Evolutionary conservation across 169 alveolate genomes (phyloP).

Genomic region (Cryptosporidium felis): DNA sequence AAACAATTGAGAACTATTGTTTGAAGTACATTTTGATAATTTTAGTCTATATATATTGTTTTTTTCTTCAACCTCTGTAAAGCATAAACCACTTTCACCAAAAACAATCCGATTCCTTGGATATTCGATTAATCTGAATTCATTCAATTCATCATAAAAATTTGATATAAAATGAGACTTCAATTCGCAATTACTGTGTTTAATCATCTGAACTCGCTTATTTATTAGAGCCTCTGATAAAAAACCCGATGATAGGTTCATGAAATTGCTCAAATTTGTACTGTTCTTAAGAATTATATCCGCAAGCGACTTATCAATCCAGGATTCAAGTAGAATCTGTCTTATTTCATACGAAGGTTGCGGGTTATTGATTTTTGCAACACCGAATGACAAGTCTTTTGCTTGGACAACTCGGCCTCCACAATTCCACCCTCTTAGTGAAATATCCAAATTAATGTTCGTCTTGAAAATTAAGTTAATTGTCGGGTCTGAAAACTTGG

Average conservation of each 20-base stretch:
- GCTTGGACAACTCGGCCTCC: constrained; percentile 34
- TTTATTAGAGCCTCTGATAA: constrained; percentile 6
- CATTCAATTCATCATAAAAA: constrained; percentile 10
- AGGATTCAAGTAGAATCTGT: constrained; percentile 37
- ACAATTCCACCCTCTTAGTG: constrained; percentile 48
- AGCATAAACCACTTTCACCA: background rate
- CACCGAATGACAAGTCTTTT: constrained; percentile 4
- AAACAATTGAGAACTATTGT: background rate
- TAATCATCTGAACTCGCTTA: constrained; percentile 4
- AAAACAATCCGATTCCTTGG: constrained; percentile 10
- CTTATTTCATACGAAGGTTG: constrained; percentile 15
- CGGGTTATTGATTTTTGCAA: background rate
- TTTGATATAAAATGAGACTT: background rate
- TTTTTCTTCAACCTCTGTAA: constrained; percentile 1
- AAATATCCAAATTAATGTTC: constrained; percentile 41
- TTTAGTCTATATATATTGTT: background rate
- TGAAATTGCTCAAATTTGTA: constrained; percentile 4
- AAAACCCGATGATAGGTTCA: constrained; percentile 5
- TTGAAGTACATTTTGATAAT: background rate
- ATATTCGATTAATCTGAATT: background rate
- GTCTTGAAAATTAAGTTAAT: constrained; percentile 25
- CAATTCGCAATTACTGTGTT: background rate
- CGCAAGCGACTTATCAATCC: constrained; percentile 4
- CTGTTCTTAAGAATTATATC: constrained; percentile 1
- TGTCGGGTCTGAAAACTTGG: constrained; percentile 38